phyloP scores from a whole-genome alignment of 352 stramenopile genomes.

The Blastocystis sp. region DNA sequence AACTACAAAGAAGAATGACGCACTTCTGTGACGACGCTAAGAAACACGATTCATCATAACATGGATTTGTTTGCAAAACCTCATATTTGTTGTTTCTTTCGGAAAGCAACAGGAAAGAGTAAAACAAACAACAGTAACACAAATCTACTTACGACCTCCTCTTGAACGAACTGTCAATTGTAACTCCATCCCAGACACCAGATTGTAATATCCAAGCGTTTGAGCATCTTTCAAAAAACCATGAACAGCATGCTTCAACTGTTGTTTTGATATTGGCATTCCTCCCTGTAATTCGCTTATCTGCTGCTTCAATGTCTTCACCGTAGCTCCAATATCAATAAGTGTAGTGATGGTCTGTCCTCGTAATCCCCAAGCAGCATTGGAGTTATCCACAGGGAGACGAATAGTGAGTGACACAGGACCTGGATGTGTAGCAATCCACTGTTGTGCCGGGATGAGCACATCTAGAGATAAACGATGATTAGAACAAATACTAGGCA shows the following conservation, averaged over 20 bases:
- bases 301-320: slow-evolving; percentile 83
- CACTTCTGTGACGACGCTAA: not conserved
- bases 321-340: slow-evolving; percentile 77
- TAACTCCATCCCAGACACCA: slow-evolving; percentile 68
- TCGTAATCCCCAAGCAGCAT: slow-evolving; percentile 82
- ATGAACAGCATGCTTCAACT: slow-evolving; percentile 77
- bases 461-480: not conserved
- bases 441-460: not conserved
- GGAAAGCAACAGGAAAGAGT: no score
- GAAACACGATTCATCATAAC: no score
- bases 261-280: slow-evolving; percentile 89
- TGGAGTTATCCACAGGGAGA: slow-evolving; percentile 78
- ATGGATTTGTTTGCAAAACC: no score
- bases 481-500: not conserved
- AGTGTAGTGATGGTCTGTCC: slow-evolving; percentile 81
- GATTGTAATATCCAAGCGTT: slow-evolving; percentile 70
- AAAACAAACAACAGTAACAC: not conserved
- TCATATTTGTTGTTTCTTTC: no score
- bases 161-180: slow-evolving; percentile 67
- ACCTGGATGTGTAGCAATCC: slow-evolving; percentile 27
- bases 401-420: slow-evolving; percentile 69
- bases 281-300: slow-evolving; percentile 73
- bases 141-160: slow-evolving; percentile 62
- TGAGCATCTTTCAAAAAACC: slow-evolving; percentile 83
- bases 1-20: not conserved